Percentiles rank a stretch among this genome's conserved stretches.
Conservation (phyloP, 169 alveolate genomes). For the Plasmodium vinckei region DNA sequence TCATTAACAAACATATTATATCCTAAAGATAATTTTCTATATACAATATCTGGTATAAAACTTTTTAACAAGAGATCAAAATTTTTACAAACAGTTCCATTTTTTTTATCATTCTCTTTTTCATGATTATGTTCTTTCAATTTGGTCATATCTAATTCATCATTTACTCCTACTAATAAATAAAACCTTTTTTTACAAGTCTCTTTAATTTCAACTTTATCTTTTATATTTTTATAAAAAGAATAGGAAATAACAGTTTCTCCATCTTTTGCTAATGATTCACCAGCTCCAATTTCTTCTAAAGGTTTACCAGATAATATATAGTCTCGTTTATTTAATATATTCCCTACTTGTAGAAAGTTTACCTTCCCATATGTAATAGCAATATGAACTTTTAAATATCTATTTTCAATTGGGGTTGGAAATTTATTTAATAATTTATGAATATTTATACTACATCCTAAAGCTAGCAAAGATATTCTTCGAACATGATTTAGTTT, state of each 20-base stretch:
- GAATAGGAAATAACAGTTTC: constrained; percentile 84
- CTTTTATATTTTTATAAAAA: constrained; percentile 70
- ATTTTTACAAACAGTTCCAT: constrained; percentile 38
- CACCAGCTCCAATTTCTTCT: constrained; percentile 86
- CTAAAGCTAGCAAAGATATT: constrained; percentile 79
- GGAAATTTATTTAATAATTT: constrained; percentile 86
- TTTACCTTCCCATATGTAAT: constrained; percentile 85
- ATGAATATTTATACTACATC: constrained; percentile 88
- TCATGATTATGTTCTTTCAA: constrained; percentile 6
- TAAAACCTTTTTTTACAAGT: constrained; percentile 27
- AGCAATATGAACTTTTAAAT: constrained; percentile 85
- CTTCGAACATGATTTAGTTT: constrained; percentile 29
- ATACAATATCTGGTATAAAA: constrained; percentile 86
- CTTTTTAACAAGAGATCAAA: constrained; percentile 77
- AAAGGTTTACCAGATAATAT: constrained; percentile 87
- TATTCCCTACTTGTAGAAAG: constrained; percentile 86
- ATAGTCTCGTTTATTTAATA: constrained; percentile 84
- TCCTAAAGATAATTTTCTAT: constrained; percentile 80
- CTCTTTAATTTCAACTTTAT: constrained; percentile 14
- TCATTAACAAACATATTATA: constrained; percentile 86
- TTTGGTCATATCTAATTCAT: constrained; percentile 30
- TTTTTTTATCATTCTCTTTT: not conserved
- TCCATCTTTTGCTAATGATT: constrained; percentile 85
- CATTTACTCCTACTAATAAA: constrained; percentile 6
- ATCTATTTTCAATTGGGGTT: constrained; percentile 82